These are phyloP conservation scores for Kockovaella imperatae DNA, from an alignment of 768 basidiomycete genomes.

Conservation along the genomic window DNA sequence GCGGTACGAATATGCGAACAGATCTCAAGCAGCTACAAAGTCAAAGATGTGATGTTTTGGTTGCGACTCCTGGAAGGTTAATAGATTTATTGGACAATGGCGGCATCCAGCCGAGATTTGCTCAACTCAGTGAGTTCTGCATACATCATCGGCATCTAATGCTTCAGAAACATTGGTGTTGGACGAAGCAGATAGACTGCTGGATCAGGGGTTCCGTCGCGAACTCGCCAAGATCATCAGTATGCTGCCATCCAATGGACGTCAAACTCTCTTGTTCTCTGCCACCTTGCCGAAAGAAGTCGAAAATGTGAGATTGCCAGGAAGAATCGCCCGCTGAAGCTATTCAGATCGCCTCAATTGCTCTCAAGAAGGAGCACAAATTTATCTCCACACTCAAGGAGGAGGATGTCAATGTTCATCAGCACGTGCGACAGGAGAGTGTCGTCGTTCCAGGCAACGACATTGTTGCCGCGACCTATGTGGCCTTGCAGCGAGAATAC, in stretches of 20 bases:
- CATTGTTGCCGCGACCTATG: conserved; percentile 47
- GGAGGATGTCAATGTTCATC: conserved; percentile 58
- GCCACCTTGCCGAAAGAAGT: conserved; percentile 48
- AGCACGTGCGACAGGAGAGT: conserved; percentile 53
- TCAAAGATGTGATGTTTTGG: conserved; percentile 37
- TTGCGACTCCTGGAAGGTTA: conserved; percentile 48
- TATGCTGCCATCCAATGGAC: conserved; percentile 19
- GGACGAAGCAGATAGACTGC: conserved; percentile 48
- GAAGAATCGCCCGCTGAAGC: neutral
- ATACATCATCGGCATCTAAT: conserved; percentile 5
- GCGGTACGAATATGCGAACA: conserved; percentile 51
- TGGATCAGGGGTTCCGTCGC: conserved; percentile 47
- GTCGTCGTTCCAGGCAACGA: conserved; percentile 49
- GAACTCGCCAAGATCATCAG: conserved; percentile 39
- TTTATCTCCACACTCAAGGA: conserved; percentile 58
- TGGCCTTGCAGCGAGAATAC: conserved; percentile 23
- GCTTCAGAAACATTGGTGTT: conserved; percentile 43
- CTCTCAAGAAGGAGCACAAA: conserved; percentile 38
- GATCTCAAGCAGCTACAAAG: conserved; percentile 42
- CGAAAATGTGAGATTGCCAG: conserved; percentile 35
- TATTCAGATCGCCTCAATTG: conserved; percentile 48
- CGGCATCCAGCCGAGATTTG: conserved; percentile 45
- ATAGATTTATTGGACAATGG: conserved; percentile 46
- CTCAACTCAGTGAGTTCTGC: conserved; percentile 40
- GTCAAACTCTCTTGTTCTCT: conserved; percentile 50